A percentile compares a stretch with the other conserved stretches of the same genome.
These are phyloP conservation scores for Scytalidium sp. DNA, from an alignment of 2,329 filamentous ascomycete genomes.

Conservation along the genomic window DNA sequence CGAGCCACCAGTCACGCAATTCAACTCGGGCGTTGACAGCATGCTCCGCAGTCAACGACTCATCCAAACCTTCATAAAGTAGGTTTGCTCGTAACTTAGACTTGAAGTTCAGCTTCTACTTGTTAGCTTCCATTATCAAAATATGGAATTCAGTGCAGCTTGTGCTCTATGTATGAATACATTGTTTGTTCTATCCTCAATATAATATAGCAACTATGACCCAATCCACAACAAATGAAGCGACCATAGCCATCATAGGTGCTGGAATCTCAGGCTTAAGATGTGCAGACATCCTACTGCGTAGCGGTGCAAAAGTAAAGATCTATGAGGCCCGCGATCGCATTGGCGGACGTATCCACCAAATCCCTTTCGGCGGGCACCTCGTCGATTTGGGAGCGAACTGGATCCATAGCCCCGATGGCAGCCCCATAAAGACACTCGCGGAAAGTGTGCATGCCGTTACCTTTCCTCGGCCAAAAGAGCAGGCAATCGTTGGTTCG, in stretches of 20 bases:
- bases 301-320: constrained; percentile 47
- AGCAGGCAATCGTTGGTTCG: not conserved
- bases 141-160: too few relatives aligned
- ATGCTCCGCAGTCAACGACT: too few relatives aligned
- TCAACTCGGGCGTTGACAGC: too few relatives aligned
- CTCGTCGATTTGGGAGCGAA: constrained; percentile 9
- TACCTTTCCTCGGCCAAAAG: not conserved
- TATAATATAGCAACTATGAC: not conserved
- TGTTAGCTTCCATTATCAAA: too few relatives aligned
- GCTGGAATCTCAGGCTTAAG: constrained; percentile 52
- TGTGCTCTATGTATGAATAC: too few relatives aligned
- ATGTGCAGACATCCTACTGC: constrained; percentile 49
- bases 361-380: not conserved
- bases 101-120: too few relatives aligned
- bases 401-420: constrained; percentile 16
- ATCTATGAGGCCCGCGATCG: constrained; percentile 51
- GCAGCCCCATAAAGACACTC: constrained; percentile 3
- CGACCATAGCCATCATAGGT: constrained; percentile 45
- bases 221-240: constrained; percentile 12
- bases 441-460: not conserved
- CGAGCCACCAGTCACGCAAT: too few relatives aligned
- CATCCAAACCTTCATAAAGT: too few relatives aligned
- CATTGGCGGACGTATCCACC: constrained; percentile 48
- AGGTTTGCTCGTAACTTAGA: too few relatives aligned
- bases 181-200: too few relatives aligned